Evolutionary conservation across 1,284 basidiomycete species (phyloP).

Genomic region (Naganishia sp.): DNA sequence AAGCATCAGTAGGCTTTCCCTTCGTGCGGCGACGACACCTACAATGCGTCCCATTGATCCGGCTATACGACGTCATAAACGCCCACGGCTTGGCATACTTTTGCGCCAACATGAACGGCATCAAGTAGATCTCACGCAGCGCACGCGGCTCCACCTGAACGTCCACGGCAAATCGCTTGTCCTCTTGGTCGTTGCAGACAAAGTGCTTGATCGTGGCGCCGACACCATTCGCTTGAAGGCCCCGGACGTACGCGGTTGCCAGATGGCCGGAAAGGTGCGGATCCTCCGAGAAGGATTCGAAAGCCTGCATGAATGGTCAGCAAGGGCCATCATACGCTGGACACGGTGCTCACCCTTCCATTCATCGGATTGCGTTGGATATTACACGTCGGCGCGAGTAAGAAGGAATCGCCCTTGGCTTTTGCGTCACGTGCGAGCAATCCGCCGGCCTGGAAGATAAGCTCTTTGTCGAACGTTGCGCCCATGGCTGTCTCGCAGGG

Average conservation of each 20-base stretch:
- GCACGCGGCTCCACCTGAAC: conserved; percentile 66
- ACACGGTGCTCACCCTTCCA: conserved; percentile 55
- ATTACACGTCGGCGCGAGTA: conserved; percentile 75
- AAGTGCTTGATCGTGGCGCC: conserved; percentile 61
- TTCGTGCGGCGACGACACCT: background rate
- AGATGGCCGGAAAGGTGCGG: conserved; percentile 60
- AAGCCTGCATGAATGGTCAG: conserved; percentile 35
- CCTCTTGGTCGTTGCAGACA: conserved; percentile 40
- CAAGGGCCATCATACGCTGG: background rate
- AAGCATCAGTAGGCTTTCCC: background rate
- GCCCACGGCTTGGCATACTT: conserved; percentile 63
- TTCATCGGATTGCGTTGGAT: conserved; percentile 76
- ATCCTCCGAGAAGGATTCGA: conserved; percentile 42
- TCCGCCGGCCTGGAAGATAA: conserved; percentile 64
- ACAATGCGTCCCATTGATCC: conserved; percentile 62
- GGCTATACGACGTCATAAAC: conserved; percentile 69
- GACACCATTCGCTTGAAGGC: conserved; percentile 65
- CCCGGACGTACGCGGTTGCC: conserved; percentile 66
- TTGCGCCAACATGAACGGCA: conserved; percentile 58
- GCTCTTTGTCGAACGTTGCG: conserved; percentile 52
- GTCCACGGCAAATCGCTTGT: conserved; percentile 52
- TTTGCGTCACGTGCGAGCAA: conserved; percentile 69
- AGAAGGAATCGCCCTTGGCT: conserved; percentile 66
- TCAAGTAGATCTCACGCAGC: conserved; percentile 60
- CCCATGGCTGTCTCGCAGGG: conserved; percentile 39